Conservation (phyloP, 2,329 filamentous ascomycete species). For the Penicillium sp. region DNA sequence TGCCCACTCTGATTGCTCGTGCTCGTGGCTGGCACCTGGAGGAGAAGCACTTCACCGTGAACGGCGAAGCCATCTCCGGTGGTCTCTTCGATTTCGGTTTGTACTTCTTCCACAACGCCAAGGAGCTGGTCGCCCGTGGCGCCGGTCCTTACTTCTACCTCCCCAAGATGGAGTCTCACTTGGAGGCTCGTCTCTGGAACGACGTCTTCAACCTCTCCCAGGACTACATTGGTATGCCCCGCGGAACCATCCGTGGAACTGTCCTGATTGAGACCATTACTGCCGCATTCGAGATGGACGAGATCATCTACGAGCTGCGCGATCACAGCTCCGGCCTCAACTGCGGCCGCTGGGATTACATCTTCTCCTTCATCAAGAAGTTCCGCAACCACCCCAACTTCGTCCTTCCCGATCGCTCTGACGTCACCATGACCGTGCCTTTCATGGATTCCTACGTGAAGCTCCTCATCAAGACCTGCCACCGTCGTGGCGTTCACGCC, state of each 20-base stretch:
- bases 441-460: constrained; percentile 99
- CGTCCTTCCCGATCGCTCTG: constrained; percentile 83
- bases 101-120: constrained; percentile 98
- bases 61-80: constrained; percentile 91
- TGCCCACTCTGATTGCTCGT: constrained; percentile 89
- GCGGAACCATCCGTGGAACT: constrained; percentile 90
- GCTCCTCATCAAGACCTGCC: constrained; percentile 96
- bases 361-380: constrained; percentile 99
- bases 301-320: constrained; percentile 98
- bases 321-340: constrained; percentile 96
- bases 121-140: constrained; percentile 79
- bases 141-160: constrained; percentile 96
- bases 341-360: constrained; percentile 99
- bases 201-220: constrained; percentile 95
- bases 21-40: constrained; percentile 97
- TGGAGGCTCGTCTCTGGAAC: constrained; percentile 97
- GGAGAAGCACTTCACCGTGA: constrained; percentile 95
- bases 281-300: constrained; percentile 99
- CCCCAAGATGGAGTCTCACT: constrained; percentile 96
- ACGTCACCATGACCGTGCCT: constrained; percentile 94
- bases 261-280: constrained; percentile 97
- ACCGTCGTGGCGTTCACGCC: constrained; percentile 92
- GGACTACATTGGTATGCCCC: constrained; percentile 81
- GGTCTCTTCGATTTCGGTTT: constrained; percentile 95
- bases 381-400: constrained; percentile 94